Evolutionary conservation across 2,329 filamentous ascomycete species (phyloP).

Genomic region (Didymellaceae sp.): DNA sequence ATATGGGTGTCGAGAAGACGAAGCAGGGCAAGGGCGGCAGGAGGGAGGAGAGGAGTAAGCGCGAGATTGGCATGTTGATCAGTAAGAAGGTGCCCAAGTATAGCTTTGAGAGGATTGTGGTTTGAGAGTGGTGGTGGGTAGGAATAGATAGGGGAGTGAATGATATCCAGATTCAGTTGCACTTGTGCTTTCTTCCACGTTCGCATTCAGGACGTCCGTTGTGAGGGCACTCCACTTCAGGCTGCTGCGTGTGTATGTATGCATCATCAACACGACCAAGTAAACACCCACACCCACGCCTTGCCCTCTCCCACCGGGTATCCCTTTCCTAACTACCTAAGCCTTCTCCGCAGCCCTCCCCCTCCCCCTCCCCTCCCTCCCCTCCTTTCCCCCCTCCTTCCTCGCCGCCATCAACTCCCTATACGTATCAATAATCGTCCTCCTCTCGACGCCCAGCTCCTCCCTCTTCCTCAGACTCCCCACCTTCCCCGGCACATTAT

Average conservation of each 20-base stretch:
- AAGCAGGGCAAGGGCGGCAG: slow-evolving; percentile 73
- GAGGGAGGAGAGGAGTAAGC: slow-evolving; percentile 69
- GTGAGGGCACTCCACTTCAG: too few relatives aligned
- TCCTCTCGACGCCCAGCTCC: slow-evolving; percentile 72
- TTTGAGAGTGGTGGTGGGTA: too few relatives aligned
- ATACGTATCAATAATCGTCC: slow-evolving; percentile 76
- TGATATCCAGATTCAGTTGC: too few relatives aligned
- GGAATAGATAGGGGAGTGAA: too few relatives aligned
- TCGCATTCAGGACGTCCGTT: too few relatives aligned
- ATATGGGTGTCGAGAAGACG: slow-evolving; percentile 53
- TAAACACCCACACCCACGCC: too few relatives aligned
- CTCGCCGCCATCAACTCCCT: slow-evolving; percentile 67
- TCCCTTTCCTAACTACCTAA: neutral
- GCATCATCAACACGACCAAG: neutral
- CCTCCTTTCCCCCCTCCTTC: slow-evolving; percentile 17
- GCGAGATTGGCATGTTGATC: slow-evolving; percentile 78
- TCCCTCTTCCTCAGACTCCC: slow-evolving; percentile 76
- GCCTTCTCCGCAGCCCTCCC: too few relatives aligned
- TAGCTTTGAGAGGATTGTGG: slow-evolving; percentile 74
- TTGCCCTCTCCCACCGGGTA: too few relatives aligned
- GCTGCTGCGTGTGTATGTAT: too few relatives aligned
- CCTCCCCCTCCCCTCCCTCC: neutral
- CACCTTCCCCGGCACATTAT: slow-evolving; percentile 70
- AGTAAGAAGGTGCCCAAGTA: slow-evolving; percentile 83
- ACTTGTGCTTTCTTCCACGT: too few relatives aligned